Conservation (phyloP, 306 rosid genomes). For the Quercus rubra region DNA sequence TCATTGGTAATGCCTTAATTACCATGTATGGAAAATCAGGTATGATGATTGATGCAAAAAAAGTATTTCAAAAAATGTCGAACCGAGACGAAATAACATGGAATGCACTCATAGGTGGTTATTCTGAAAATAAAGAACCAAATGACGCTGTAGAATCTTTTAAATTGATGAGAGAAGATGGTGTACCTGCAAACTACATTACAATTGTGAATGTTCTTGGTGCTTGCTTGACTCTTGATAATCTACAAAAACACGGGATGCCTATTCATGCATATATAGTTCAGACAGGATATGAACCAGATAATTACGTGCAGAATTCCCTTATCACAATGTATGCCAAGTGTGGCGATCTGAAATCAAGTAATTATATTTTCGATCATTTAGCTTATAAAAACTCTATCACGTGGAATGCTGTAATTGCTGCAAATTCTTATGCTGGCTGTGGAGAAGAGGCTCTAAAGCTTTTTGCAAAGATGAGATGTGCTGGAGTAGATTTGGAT, state of each 20-base stretch:
- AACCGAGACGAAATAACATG: slow-evolving; percentile 75
- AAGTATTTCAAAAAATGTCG: slow-evolving; percentile 49
- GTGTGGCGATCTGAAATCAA: slow-evolving; percentile 66
- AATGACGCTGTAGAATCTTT: slow-evolving; percentile 63
- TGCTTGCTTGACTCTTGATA: slow-evolving; percentile 44
- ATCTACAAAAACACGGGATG: slow-evolving; percentile 58
- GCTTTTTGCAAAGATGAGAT: slow-evolving; percentile 57
- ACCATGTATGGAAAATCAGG: slow-evolving; percentile 81
- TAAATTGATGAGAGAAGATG: slow-evolving; percentile 58
- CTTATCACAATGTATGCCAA: slow-evolving; percentile 84
- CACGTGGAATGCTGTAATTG: slow-evolving; percentile 79
- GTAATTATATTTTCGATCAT: slow-evolving; percentile 54
- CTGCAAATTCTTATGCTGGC: slow-evolving; percentile 75
- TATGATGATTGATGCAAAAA: slow-evolving; percentile 47
- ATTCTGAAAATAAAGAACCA: slow-evolving; percentile 62
- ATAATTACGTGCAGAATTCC: slow-evolving; percentile 70
- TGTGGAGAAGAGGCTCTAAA: slow-evolving; percentile 77
- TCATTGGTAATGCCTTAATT: slow-evolving; percentile 66
- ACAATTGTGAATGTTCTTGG: slow-evolving; percentile 67
- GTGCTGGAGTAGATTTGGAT: slow-evolving; percentile 55
- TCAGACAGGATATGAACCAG: slow-evolving; percentile 64
- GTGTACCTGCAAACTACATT: slow-evolving; percentile 56
- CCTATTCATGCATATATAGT: slow-evolving; percentile 63
- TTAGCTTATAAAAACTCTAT: slow-evolving; percentile 54
- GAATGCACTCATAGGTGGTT: slow-evolving; percentile 81